These are phyloP conservation scores for Polyporus arcularius DNA, from an alignment of 768 basidiomycete species.

Conservation along the genomic window DNA sequence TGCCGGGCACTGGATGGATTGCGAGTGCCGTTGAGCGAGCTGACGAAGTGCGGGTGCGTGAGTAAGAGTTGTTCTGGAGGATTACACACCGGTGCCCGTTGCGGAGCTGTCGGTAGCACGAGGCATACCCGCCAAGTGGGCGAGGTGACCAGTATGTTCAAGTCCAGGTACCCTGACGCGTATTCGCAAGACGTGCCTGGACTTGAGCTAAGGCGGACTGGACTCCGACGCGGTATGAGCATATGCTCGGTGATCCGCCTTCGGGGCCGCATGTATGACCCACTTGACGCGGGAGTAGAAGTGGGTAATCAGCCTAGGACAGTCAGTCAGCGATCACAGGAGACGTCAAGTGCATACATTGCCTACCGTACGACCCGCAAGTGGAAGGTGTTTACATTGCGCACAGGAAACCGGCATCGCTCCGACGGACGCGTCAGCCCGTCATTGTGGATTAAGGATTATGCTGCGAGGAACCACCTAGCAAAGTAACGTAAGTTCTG, in stretches of 20 bases:
- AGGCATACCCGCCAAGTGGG: background rate
- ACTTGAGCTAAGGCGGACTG: background rate
- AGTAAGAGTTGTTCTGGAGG: too few species aligned
- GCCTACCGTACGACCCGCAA: too few species aligned
- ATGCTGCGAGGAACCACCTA: too few species aligned
- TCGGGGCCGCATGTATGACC: background rate
- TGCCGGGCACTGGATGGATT: too few species aligned
- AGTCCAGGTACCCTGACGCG: background rate
- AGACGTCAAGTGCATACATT: too few species aligned
- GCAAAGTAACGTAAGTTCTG: conserved; percentile 1
- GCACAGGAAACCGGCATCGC: too few species aligned
- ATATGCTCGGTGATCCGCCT: background rate
- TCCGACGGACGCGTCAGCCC: too few species aligned
- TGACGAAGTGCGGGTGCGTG: too few species aligned
- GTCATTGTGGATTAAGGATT: background rate
- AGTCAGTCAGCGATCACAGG: too few species aligned
- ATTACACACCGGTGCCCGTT: too few species aligned
- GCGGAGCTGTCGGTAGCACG: background rate
- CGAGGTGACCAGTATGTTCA: background rate
- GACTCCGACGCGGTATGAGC: background rate
- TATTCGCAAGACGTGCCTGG: background rate
- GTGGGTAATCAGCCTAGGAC: background rate
- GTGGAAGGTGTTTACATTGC: too few species aligned
- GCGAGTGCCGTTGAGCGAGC: too few species aligned
- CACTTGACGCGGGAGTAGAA: background rate